Conservation (phyloP, 495 filamentous ascomycete genomes). For the Podospora conica region DNA sequence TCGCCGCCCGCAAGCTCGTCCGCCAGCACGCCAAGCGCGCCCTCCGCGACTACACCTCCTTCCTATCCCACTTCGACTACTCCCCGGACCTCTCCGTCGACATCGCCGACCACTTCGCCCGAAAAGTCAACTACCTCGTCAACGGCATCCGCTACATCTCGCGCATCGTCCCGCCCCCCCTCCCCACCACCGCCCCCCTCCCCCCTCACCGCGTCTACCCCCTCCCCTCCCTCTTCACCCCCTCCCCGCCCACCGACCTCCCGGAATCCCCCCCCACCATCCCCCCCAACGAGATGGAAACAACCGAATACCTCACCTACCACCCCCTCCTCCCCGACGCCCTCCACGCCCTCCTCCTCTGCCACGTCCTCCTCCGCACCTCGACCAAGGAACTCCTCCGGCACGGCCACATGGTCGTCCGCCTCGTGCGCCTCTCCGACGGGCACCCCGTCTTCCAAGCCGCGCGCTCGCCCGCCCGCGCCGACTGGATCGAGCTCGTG, state of each 20-base stretch:
- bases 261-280: conserved; percentile 45
- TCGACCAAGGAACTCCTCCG: conserved; percentile 65
- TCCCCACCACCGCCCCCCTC: conserved; percentile 2
- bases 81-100: conserved; percentile 61
- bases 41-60: conserved; percentile 61
- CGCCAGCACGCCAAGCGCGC: conserved; percentile 67
- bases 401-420: conserved; percentile 71
- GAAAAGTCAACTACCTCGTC: conserved; percentile 54
- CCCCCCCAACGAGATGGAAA: conserved; percentile 2
- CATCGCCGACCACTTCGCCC: conserved; percentile 60
- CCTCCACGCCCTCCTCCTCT: conserved; percentile 65
- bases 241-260: conserved; percentile 49
- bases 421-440: conserved; percentile 64
- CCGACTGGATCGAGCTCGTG: conserved; percentile 74
- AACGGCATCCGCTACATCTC: conserved; percentile 21
- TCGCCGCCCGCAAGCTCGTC: conserved; percentile 59
- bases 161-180: conserved; percentile 18
- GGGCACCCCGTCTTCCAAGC: conserved; percentile 76
- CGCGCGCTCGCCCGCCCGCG: conserved; percentile 61
- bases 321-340: conserved; percentile 72
- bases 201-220: conserved; percentile 32
- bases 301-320: conserved; percentile 65
- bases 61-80: conserved; percentile 67
- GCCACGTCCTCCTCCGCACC: conserved; percentile 68
- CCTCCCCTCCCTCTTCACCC: conserved; percentile 50